phyloP scores from a whole-genome alignment of 768 basidiomycete genomes.

The Podaxis rugospora region DNA sequence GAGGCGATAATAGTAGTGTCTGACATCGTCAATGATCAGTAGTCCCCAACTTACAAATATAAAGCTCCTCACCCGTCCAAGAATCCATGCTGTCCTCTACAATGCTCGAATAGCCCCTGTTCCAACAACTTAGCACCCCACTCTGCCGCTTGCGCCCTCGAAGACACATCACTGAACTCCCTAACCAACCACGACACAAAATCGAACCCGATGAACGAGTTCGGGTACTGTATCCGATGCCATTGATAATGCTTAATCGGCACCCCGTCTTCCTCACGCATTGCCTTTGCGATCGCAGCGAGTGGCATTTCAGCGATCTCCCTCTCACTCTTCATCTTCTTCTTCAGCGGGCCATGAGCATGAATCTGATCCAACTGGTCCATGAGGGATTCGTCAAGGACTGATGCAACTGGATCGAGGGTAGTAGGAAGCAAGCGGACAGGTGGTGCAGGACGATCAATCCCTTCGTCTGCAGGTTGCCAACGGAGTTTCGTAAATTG shows the following conservation, averaged over 20 bases:
- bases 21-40: slow-evolving; percentile 22
- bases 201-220: slow-evolving; percentile 86
- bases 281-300: slow-evolving; percentile 67
- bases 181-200: slow-evolving; percentile 91
- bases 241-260: slow-evolving; percentile 83
- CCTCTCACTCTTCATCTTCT: slow-evolving; percentile 77
- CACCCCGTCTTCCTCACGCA: slow-evolving; percentile 82
- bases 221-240: slow-evolving; percentile 69
- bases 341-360: slow-evolving; percentile 64
- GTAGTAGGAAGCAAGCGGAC: slow-evolving; percentile 83
- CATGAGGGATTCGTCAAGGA: slow-evolving; percentile 76
- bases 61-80: slow-evolving; percentile 67
- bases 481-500: slow-evolving; percentile 83
- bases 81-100: slow-evolving; percentile 74
- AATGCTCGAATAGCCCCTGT: slow-evolving; percentile 84
- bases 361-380: slow-evolving; percentile 80
- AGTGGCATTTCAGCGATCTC: slow-evolving; percentile 67
- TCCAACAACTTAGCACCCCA: slow-evolving; percentile 75
- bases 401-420: slow-evolving; percentile 72
- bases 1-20: slow-evolving; percentile 87
- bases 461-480: slow-evolving; percentile 59
- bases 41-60: neutral
- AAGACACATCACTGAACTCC: slow-evolving; percentile 85
- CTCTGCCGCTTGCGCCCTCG: slow-evolving; percentile 73
- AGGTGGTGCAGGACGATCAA: slow-evolving; percentile 42